Base-by-base conservation (phyloP, 352 stramenopile species). In the Phytophthora citricola region DNA sequence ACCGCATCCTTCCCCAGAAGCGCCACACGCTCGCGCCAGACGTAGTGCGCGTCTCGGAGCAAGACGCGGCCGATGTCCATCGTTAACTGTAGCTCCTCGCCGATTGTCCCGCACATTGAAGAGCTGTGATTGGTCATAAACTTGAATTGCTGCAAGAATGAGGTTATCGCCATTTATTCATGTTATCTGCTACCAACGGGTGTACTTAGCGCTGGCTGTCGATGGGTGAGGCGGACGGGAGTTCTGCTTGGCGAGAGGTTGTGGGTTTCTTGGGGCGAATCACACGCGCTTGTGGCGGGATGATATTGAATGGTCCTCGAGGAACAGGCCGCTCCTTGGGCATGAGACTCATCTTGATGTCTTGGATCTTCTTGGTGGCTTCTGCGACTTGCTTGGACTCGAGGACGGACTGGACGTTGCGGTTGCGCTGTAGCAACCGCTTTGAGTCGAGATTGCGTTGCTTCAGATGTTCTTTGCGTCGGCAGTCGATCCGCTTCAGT, bases 391-490 rank as follows among this genome's bases (percentile, higher is more conserved):
- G 94, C 78, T 98, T 98, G 20, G 86, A 95, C 70, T 98, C 95
- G 14, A 98, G 79, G 26, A 98, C 90, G 34, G 87, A 81, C 67
- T 97, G 86, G 12, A 98, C 96, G 70, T 98, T 99, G 52, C 90
- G 90, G 73, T 99, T 98, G 66, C 96, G 93, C 79, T 98, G 94
- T 43, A 98, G 65, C 53, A 99, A 81, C 15, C 93, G 87, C 71
- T 97, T 98, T 36, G 86, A 98, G 75, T 98, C 95, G 1, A 97
- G 66, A 54, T 95, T 94, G 38, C 93, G 82, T 72, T 98, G 94
- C 69, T 97, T 98, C 20, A 97, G 58, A 56, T 98, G 93, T 76
- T 98, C 95, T 67, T 97, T 98, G 24, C 96, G 82, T 12, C 95
- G 83, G 6, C 86, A 87, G 52, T 98, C 93, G 51, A 98, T 98